Base-by-base conservation (phyloP, 73 alveolate genomes). In the Paramecium caudatum region DNA sequence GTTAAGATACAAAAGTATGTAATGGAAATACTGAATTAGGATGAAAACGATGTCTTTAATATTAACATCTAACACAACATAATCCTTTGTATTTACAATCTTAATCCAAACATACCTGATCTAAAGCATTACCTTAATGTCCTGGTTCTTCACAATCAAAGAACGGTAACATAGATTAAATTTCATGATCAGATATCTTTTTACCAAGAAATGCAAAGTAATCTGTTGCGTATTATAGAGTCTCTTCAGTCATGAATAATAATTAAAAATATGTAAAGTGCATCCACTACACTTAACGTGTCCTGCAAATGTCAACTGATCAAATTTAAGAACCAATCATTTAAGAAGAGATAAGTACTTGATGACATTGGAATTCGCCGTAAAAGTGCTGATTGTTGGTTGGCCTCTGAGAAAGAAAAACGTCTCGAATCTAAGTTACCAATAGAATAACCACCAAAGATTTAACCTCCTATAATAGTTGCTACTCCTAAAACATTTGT, bases 131-230 rank as follows among this genome's bases (percentile, higher is more conserved):
- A 17, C 80, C 93, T 8, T 86, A 39, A 63, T 86, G 93, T 30
- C 93, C 93, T 21, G 84, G 82, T 50, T 86, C 93, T 46, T 86
- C 93, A 30, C 93, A 86, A 62, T 63, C 84, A 62, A 86, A 86
- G 36, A 86, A 86, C 0, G 93, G 93, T 13, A 86, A 34, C 74
- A 86, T 46, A 13, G 93, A 86, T 62, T 62, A 47, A 36, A 86
- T 86, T 62, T 86, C 93, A 36, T 86, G 74, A 45, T 61, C 90
- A 4, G 90, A 41, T 4, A 86, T 86, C 47, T 86, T 86, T 27
- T 63, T 61, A 10, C 93, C 88, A 4, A 86, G 43, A 86, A 86
- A 86, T 12, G 82, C 81, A 63, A 86, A 86, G 55, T 86, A 78
- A 19, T 86, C 93, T 23, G 80, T 43, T 10, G 80, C 80, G 30